Conservation (phyloP, 257 asterid genomes). For the Solanum raphanifolium region DNA sequence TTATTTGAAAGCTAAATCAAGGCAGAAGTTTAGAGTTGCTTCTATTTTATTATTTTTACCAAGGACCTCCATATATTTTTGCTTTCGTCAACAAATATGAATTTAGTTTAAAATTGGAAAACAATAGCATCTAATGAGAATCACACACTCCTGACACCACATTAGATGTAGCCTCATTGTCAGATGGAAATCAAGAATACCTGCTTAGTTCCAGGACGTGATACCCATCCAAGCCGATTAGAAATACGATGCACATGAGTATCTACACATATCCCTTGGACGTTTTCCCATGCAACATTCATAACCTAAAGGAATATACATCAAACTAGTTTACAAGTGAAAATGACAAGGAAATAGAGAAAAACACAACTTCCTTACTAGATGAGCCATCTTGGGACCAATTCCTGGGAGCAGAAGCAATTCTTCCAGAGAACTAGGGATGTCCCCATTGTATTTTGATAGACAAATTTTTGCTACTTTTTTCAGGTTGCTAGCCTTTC, state of each 20-base stretch:
- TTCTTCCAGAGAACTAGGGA: conserved; percentile 77
- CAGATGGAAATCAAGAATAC: conserved; percentile 20
- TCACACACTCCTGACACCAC: not conserved
- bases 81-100: not conserved
- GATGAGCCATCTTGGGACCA: conserved; percentile 99
- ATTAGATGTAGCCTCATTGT: not conserved
- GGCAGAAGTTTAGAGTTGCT: not conserved
- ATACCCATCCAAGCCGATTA: conserved; percentile 95
- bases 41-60: not conserved
- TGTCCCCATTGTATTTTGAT: conserved; percentile 62
- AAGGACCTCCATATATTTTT: not conserved
- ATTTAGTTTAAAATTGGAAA: not conserved
- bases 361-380: conserved; percentile 34
- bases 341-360: not conserved
- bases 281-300: conserved; percentile 94
- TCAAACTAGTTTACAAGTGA: not conserved
- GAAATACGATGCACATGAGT: conserved; percentile 96
- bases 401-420: conserved; percentile 91
- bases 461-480: conserved; percentile 78
- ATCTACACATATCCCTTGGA: conserved; percentile 98
- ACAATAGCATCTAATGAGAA: not conserved
- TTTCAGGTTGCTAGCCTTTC: conserved; percentile 90
- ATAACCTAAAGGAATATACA: conserved; percentile 42
- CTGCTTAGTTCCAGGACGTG: conserved; percentile 74
- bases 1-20: not conserved